Conservation (phyloP, 352 stramenopile species). For the Phytophthora pinifolia region DNA sequence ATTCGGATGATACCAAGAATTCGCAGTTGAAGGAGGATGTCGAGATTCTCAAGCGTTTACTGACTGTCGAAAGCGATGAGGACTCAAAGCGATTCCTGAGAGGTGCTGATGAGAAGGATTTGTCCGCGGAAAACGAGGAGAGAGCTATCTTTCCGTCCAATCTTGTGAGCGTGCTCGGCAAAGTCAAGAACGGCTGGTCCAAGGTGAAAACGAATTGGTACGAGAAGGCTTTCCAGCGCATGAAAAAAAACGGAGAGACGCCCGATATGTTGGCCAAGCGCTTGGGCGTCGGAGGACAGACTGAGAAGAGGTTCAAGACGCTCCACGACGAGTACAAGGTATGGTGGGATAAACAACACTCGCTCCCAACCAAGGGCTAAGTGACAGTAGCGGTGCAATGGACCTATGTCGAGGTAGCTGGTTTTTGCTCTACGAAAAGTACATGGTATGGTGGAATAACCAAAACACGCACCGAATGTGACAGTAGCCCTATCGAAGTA, state of each 20-base stretch:
- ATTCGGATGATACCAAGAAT: neutral
- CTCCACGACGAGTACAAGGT: slow-evolving; percentile 9
- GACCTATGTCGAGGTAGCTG: too few relatives aligned
- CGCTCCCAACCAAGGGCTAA: neutral
- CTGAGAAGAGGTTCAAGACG: slow-evolving; percentile 6
- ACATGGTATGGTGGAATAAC: too few relatives aligned
- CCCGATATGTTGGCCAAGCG: slow-evolving; percentile 15
- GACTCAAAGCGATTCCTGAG: slow-evolving; percentile 15
- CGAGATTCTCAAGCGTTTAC: slow-evolving; percentile 8
- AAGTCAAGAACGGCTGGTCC: slow-evolving; percentile 8
- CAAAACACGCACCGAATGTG: too few relatives aligned
- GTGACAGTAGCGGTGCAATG: too few relatives aligned
- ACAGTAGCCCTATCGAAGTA: too few relatives aligned
- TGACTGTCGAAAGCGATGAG: slow-evolving; percentile 5
- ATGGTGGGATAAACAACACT: slow-evolving; percentile 3
- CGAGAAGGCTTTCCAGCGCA: slow-evolving; percentile 17
- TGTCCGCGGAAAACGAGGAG: slow-evolving; percentile 11
- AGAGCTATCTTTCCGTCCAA: slow-evolving; percentile 8
- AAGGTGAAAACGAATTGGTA: slow-evolving; percentile 7
- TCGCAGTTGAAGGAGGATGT: slow-evolving; percentile 6
- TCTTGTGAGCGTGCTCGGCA: slow-evolving; percentile 6
- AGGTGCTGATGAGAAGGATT: slow-evolving; percentile 7
- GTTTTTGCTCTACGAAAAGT: too few relatives aligned
- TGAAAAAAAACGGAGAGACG: slow-evolving; percentile 15
- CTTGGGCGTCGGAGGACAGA: slow-evolving; percentile 7